Percentiles rank a stretch among this genome's conserved stretches.
These are phyloP conservation scores for Neocucurbitaria cava DNA, from an alignment of 2,329 filamentous ascomycete species.

Conservation along the genomic window DNA sequence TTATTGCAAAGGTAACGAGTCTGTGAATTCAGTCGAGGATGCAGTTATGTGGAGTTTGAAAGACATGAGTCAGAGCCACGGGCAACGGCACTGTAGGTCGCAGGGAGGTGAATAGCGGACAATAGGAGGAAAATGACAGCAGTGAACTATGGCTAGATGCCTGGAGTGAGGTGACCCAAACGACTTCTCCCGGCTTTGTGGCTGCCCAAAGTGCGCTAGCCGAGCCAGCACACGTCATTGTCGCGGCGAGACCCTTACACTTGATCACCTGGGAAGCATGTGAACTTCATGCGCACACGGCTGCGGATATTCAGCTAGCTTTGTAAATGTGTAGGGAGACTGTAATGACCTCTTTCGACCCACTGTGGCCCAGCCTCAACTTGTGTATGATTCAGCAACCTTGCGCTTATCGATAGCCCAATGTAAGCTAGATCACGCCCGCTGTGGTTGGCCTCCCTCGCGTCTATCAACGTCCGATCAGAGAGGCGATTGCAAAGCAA, in stretches of 20 bases:
- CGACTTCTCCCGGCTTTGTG: conserved; percentile 14
- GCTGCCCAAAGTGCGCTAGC: conserved; percentile 22
- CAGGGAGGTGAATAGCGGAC: conserved; percentile 7
- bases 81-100: conserved; percentile 12
- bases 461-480: not conserved
- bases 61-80: conserved; percentile 46
- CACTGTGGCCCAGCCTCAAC: not conserved
- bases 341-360: not conserved
- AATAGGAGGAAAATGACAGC: conserved; percentile 6
- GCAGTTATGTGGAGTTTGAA: conserved; percentile 33
- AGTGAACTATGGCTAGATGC: not conserved
- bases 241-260: not conserved
- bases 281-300: not conserved
- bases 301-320: not conserved
- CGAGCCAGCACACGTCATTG: conserved; percentile 21
- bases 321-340: not conserved
- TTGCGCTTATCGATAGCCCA: not conserved
- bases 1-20: conserved; percentile 45
- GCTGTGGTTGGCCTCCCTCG: not conserved
- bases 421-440: not conserved
- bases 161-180: conserved; percentile 10
- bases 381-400: not conserved
- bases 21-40: conserved; percentile 36
- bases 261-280: not conserved
- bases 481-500: not conserved